Evolutionary conservation across 2,329 filamentous ascomycete genomes (phyloP).

Genomic region (Dactylonectria estremocensis): DNA sequence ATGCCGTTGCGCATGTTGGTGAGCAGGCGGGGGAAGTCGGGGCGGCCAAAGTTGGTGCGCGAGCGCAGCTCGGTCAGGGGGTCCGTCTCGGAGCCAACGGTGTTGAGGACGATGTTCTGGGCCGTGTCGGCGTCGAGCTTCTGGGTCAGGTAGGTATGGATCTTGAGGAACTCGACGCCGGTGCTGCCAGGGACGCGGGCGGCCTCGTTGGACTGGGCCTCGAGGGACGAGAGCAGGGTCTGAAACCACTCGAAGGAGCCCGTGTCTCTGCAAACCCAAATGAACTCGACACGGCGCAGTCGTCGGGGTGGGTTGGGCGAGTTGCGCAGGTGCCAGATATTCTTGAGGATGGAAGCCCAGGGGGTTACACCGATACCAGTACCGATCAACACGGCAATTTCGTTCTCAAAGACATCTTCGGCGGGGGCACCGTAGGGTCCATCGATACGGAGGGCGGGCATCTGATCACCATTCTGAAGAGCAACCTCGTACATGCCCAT

Average conservation of each 20-base stretch:
- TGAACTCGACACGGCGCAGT: conserved; percentile 95
- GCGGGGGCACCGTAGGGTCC: conserved; percentile 97
- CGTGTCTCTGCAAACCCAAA: conserved; percentile 98
- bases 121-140: conserved; percentile 92
- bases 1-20: conserved; percentile 90
- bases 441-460: conserved; percentile 92
- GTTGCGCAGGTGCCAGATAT: conserved; percentile 97
- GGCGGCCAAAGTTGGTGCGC: conserved; percentile 94
- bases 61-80: conserved; percentile 92
- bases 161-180: conserved; percentile 90
- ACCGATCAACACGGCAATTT: conserved; percentile 88
- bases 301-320: conserved; percentile 90
- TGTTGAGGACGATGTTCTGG: conserved; percentile 97
- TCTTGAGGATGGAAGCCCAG: conserved; percentile 92
- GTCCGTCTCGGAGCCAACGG: conserved; percentile 88
- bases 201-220: conserved; percentile 83
- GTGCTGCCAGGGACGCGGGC: conserved; percentile 77
- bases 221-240: conserved; percentile 89
- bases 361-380: conserved; percentile 91
- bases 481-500: conserved; percentile 99
- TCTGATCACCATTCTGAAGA: conserved; percentile 90
- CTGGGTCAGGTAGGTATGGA: conserved; percentile 98
- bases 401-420: conserved; percentile 96
- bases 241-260: conserved; percentile 99
- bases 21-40: conserved; percentile 88